Evolutionary conservation across 2,329 filamentous ascomycete genomes (phyloP).

Genomic region (Thelonectria discophora): DNA sequence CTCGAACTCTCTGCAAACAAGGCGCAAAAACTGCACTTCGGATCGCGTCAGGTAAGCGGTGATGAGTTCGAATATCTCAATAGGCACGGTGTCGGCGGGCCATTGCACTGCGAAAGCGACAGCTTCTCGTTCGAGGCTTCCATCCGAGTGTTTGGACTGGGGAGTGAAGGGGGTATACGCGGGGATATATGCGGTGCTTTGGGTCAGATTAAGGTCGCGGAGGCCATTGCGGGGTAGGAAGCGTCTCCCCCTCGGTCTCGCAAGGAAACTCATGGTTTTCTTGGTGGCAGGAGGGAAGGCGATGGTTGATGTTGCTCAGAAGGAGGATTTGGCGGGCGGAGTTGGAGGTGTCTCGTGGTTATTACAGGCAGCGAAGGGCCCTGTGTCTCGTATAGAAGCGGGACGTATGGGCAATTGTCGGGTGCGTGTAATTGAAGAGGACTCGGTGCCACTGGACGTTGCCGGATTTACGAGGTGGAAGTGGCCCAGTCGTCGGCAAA

Average conservation of each 20-base stretch:
- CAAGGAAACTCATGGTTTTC: conserved; percentile 3
- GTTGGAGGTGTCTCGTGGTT: not conserved
- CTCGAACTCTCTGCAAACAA: conserved; percentile 68
- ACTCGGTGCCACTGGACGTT: not conserved
- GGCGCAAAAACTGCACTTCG: conserved; percentile 67
- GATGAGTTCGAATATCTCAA: conserved; percentile 70
- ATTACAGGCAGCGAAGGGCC: not conserved
- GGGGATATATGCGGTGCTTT: not conserved
- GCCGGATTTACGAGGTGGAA: not conserved
- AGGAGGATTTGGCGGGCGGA: conserved; percentile 13
- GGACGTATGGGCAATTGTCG: not conserved
- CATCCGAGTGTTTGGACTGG: not conserved
- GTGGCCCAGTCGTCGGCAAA: not conserved
- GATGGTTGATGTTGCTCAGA: conserved; percentile 1
- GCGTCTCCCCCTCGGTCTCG: conserved; percentile 3
- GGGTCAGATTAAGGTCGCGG: conserved; percentile 10
- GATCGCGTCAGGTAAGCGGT: conserved; percentile 62
- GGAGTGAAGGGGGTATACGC: not conserved
- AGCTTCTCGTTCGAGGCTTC: not conserved
- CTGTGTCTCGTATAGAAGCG: conserved; percentile 6
- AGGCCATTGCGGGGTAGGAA: not conserved
- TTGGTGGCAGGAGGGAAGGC: not conserved
- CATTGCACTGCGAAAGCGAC: conserved; percentile 34
- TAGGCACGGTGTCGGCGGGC: conserved; percentile 56
- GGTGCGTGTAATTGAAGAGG: not conserved